Conservation (phyloP, 495 filamentous ascomycete species). For the Podospora fimiseda region DNA sequence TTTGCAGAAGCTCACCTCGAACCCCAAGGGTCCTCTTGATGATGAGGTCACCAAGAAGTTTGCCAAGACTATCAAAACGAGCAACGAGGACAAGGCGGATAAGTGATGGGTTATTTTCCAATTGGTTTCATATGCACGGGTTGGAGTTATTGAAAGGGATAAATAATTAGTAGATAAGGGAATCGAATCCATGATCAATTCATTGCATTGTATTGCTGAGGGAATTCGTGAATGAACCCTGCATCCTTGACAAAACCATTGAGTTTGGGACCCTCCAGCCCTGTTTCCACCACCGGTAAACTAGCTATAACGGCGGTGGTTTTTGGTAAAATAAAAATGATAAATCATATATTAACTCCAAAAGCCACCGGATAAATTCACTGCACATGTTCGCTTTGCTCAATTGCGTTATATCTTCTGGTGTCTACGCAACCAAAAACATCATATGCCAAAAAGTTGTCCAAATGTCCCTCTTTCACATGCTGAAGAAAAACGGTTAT, state of each 20-base stretch:
- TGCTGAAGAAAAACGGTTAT: background rate
- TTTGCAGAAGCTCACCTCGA: constrained; percentile 47
- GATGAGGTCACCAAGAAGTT: constrained; percentile 62
- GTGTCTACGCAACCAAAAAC: background rate
- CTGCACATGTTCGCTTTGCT: no score
- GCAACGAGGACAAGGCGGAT: background rate
- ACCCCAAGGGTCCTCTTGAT: constrained; percentile 67
- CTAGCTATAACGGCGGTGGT: no score
- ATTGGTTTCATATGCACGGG: background rate
- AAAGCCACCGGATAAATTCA: no score
- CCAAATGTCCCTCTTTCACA: background rate
- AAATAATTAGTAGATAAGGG: background rate
- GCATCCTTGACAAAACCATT: no score
- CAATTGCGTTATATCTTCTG: no score
- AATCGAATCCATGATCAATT: background rate
- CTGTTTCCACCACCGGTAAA: no score
- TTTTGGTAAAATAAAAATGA: no score
- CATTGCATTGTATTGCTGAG: background rate
- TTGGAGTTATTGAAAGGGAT: background rate
- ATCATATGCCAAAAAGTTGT: no score
- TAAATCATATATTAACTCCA: no score
- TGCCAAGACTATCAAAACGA: constrained; percentile 32
- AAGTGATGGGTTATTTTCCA: background rate
- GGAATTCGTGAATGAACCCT: no score
- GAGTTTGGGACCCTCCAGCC: no score